A percentile compares a stretch with the other conserved stretches of the same genome.
Evolutionary conservation across 805 yeast genomes (phyloP).

Genomic region (Wickerhamomyces ciferrii): DNA sequence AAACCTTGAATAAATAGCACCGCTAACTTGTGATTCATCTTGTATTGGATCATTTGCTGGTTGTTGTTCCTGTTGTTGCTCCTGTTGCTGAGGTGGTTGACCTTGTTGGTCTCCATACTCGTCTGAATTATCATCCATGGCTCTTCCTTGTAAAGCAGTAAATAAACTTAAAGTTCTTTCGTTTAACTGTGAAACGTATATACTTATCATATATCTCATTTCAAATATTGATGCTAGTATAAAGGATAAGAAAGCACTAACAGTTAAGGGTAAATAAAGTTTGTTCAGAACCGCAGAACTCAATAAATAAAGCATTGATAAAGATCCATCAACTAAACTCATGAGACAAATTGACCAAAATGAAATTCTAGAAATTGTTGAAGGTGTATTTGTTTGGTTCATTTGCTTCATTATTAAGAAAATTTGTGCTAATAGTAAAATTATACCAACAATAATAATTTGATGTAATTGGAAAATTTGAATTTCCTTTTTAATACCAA

Average conservation of each 20-base stretch:
- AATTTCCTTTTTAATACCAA: constrained; percentile 59
- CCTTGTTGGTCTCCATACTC: background rate
- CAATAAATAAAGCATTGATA: constrained; percentile 58
- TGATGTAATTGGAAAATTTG: constrained; percentile 18
- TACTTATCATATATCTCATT: constrained; percentile 63
- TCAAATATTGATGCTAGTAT: constrained; percentile 71
- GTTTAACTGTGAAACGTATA: constrained; percentile 65
- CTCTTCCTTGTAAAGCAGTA: constrained; percentile 60
- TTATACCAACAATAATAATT: constrained; percentile 11
- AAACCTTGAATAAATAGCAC: constrained; percentile 53
- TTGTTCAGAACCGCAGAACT: constrained; percentile 49
- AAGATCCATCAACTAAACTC: constrained; percentile 62
- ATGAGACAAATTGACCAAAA: constrained; percentile 63
- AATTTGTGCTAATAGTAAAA: constrained; percentile 22
- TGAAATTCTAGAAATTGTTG: constrained; percentile 69
- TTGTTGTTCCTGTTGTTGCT: constrained; percentile 18
- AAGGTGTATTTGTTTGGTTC: constrained; percentile 70
- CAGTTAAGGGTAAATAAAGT: constrained; percentile 60
- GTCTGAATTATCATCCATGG: constrained; percentile 30
- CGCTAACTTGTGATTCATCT: constrained; percentile 52
- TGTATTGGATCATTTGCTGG: constrained; percentile 18
- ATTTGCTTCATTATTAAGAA: constrained; percentile 50
- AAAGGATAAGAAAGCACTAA: constrained; percentile 65
- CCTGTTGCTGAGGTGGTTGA: too few relatives aligned
- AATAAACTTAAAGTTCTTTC: constrained; percentile 64